Evolutionary conservation across 495 filamentous ascomycete genomes (phyloP), one percentile per base, ranked within the genome.

Genomic region (Aspergillus ostianus): DNA sequence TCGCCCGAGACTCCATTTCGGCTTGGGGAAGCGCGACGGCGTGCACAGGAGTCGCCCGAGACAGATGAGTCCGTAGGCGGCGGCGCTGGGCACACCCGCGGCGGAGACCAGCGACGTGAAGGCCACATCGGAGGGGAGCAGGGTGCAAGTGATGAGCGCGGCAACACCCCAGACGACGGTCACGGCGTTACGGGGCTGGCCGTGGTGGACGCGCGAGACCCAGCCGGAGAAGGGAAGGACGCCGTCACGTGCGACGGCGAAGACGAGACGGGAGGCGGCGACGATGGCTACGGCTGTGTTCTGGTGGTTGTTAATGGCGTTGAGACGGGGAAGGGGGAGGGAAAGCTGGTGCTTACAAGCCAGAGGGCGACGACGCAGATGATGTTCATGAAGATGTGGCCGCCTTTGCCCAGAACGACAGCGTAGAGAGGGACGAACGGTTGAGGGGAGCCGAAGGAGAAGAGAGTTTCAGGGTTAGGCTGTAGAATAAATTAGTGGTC

Each of bases 211-310:
- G n/a, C 67, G 63, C 32, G 78, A 78, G 26, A 84, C 80, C 80
- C 80, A 84, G 59, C 76, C 63, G 6, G 80, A 82, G 70, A 83
- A 83, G 5, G 81, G 81, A 23, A 84, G 76, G 27, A 82, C 81
- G 41, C 80, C 80, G 61, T 84, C 81, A 47, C 81, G 76, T 46
- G 81, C 80, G 23, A 84, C 79, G 41, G 81, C 81, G 67, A 82
- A 84, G 66, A 83, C 80, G 17, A 84, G 73, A 46, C 81, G 80
- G 32, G 80, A 84, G n/a, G 78, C 78, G 26, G 81, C 80, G 51
- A 80, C 75, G 52, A 82, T 79, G 41, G 81, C 81, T 48, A 83
- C 76, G 3, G 81, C 80, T 12, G 80, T 82, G 68, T 84, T 84
- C 76, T 79, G 62, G 48, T 23, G 19, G 15, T 8, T 47, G 49